These are phyloP conservation scores for Polytolypa hystricis DNA, from an alignment of 2,329 filamentous ascomycete genomes.

Conservation along the genomic window DNA sequence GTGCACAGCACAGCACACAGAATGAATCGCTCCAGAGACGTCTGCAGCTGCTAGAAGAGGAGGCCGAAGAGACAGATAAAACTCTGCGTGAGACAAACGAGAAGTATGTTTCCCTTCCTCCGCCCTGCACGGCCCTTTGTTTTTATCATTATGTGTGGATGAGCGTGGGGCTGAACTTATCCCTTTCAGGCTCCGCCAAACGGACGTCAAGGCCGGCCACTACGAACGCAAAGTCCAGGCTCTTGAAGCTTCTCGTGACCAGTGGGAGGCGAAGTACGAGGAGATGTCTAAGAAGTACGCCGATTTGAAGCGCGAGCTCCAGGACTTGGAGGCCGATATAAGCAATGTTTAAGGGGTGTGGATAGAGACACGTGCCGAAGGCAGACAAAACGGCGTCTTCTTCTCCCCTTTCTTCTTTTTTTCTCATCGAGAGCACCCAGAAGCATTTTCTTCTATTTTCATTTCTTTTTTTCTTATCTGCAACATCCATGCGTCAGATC, in stretches of 20 bases:
- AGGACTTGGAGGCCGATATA: conserved; percentile 83
- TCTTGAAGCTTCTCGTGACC: conserved; percentile 79
- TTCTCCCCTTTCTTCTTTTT: not conserved
- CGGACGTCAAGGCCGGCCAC: conserved; percentile 97
- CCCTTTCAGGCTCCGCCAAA: conserved; percentile 92
- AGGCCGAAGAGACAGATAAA: conserved; percentile 94
- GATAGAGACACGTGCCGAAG: conserved; percentile 1
- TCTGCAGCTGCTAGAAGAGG: conserved; percentile 92
- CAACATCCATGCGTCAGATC: too few relatives aligned
- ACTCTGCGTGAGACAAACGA: conserved; percentile 94
- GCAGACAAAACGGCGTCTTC: too few relatives aligned
- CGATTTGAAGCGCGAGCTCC: conserved; percentile 74
- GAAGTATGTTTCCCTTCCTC: conserved; percentile 56
- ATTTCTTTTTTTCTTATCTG: too few relatives aligned
- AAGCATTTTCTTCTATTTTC: too few relatives aligned
- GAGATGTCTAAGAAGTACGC: conserved; percentile 89
- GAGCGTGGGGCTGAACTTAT: conserved; percentile 3
- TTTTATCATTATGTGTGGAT: not conserved
- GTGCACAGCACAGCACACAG: conserved; percentile 70
- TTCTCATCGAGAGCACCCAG: too few relatives aligned
- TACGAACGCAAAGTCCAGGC: conserved; percentile 99
- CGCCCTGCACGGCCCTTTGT: not conserved
- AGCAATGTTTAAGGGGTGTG: conserved; percentile 61
- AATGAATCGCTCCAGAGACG: conserved; percentile 86
- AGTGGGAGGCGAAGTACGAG: conserved; percentile 97